Conservation (phyloP, 2,329 filamentous ascomycete species). For the Metarhizium guizhouense region DNA sequence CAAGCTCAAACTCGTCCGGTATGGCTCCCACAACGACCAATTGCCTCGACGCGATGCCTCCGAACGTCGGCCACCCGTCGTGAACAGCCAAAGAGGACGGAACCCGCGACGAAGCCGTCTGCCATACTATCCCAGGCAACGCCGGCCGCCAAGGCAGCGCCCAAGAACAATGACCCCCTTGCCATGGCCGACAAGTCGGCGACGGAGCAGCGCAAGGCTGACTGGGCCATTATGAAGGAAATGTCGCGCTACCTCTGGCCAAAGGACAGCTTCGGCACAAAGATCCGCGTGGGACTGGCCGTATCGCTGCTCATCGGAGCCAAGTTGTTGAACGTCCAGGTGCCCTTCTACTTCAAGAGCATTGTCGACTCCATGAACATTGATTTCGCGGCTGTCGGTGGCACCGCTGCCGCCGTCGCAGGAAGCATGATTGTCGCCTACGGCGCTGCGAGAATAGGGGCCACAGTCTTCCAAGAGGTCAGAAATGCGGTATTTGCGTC, state of each 20-base stretch:
- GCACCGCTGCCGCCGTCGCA: constrained; percentile 79
- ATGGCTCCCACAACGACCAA: constrained; percentile 20
- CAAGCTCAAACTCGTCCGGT: constrained; percentile 16
- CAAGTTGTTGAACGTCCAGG: constrained; percentile 94
- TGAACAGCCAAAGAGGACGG: constrained; percentile 14
- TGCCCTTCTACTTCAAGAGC: constrained; percentile 97
- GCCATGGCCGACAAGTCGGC: constrained; percentile 39
- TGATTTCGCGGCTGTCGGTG: constrained; percentile 78
- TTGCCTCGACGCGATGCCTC: constrained; percentile 17
- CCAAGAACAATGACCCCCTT: constrained; percentile 22
- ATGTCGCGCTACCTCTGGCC: constrained; percentile 97
- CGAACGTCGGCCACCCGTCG: constrained; percentile 23
- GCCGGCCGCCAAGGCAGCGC: constrained; percentile 8
- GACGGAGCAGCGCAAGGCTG: constrained; percentile 87
- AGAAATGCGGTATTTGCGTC: constrained; percentile 95
- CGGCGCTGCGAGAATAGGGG: constrained; percentile 77
- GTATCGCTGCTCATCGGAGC: constrained; percentile 76
- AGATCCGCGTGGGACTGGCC: constrained; percentile 78
- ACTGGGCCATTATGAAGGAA: constrained; percentile 98
- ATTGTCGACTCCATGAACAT: constrained; percentile 98
- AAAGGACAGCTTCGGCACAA: constrained; percentile 64
- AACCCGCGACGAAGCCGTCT: neutral
- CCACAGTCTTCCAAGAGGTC: constrained; percentile 84
- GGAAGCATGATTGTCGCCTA: constrained; percentile 92
- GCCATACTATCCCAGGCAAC: constrained; percentile 3